phyloP scores from a whole-genome alignment of 1,284 basidiomycete species.

The Irpex lacteus region DNA sequence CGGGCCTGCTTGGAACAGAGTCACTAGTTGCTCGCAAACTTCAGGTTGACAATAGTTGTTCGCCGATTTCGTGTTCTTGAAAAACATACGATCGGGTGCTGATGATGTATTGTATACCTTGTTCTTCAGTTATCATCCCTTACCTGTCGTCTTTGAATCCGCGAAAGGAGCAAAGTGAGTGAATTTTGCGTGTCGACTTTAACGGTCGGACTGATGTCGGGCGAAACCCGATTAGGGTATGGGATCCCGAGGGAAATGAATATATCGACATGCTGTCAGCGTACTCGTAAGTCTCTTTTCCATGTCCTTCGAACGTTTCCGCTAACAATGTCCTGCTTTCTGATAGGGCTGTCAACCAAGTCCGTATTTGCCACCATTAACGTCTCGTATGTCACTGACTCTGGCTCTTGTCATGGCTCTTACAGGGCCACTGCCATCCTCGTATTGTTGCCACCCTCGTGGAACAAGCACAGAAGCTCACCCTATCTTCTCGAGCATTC shows the following conservation, averaged over 20 bases:
- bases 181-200: conserved; percentile 28
- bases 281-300: conserved; percentile 74
- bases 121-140: conserved; percentile 87
- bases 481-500: conserved; percentile 94
- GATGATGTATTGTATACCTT: conserved; percentile 25
- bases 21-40: neutral
- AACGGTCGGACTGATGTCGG: conserved; percentile 16
- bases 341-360: conserved; percentile 83
- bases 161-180: conserved; percentile 86
- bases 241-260: conserved; percentile 93
- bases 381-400: neutral
- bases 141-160: conserved; percentile 92
- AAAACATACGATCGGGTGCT: conserved; percentile 21
- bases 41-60: conserved; percentile 17
- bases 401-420: neutral
- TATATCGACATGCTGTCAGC: conserved; percentile 97
- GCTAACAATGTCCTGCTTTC: conserved; percentile 5
- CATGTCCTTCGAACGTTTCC: neutral
- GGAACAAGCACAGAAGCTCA: conserved; percentile 87
- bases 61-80: conserved; percentile 20
- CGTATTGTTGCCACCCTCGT: conserved; percentile 80
- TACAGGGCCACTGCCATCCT: conserved; percentile 93
- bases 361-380: conserved; percentile 6
- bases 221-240: conserved; percentile 59
- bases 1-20: neutral